Base-by-base conservation (phyloP, 2,329 filamentous ascomycete genomes). In the Golovinomyces cichoracearum region DNA sequence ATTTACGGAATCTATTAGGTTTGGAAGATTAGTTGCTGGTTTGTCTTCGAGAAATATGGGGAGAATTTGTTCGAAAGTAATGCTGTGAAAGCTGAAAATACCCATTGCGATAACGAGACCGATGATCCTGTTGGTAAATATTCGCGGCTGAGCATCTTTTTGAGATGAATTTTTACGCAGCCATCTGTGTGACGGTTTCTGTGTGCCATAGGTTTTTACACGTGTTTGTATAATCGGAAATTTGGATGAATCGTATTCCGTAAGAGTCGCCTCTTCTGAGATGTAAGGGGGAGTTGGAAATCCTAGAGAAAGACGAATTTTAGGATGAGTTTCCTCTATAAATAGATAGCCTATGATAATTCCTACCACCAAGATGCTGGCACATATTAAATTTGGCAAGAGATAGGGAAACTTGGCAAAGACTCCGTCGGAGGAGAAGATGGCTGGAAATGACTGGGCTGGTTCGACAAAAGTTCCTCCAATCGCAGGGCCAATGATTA, bases 1-100 rank as follows among this genome's bases (percentile, higher is more conserved):
- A 15, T 33, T 33, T 33, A 15, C 7, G n/a, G 58, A 72, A 69
- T 37, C 81, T 53, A 48, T 19, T 4, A 15, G n/a, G n/a, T 13
- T 37, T 12, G 10, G 27, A 23, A 27, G 29, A 19, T 22, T 46
- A 45, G n/a, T 45, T 53, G 38, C 23, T 63, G 60, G 52, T 71
- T 37, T 76, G 70, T 93, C 85, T 61, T 94, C 85, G 47, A 93
- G 75, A 64, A 93, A 94, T 51, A 94, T 93, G 6, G 86, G 86
- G 48, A 93, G 69, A 0, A 94, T 71, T 60, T 93, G 83, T 59
- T 94, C 88, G 63, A 83, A 94, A 0, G 81, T 85, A 85, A 94
- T 94, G 33, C 80, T 84, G 64, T 94, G 86, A 61, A 93, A 93
- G 4, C 84, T 90, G 65, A 93, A 93, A 53, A 94, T 83, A 41